Percentiles rank a stretch among this genome's conserved stretches.
Conservation (phyloP, 2,329 filamentous ascomycete genomes). For the Calycina herbarum region DNA sequence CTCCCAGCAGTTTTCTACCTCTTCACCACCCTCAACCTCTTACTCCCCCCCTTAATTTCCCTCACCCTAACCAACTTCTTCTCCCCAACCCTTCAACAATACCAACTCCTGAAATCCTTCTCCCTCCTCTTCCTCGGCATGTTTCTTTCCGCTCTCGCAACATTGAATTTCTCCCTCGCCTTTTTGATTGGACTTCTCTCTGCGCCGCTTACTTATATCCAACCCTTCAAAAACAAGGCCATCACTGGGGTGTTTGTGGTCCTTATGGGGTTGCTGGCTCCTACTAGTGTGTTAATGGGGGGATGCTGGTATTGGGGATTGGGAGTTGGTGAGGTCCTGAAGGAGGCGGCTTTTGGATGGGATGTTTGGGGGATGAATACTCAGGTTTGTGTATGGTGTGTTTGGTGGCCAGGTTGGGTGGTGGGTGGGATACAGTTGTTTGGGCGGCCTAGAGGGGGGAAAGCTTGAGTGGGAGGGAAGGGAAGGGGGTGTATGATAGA, state of each 20-base stretch:
- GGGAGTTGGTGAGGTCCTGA: slow-evolving; percentile 59
- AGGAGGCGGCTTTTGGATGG: slow-evolving; percentile 81
- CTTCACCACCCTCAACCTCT: slow-evolving; percentile 56
- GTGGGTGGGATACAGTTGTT: slow-evolving; percentile 59
- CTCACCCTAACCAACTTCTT: slow-evolving; percentile 51
- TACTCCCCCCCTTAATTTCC: slow-evolving; percentile 59
- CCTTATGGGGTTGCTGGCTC: slow-evolving; percentile 61
- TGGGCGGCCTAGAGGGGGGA: slow-evolving; percentile 36
- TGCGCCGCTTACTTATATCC: slow-evolving; percentile 75
- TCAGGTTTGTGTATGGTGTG: slow-evolving; percentile 84
- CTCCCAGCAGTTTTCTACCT: slow-evolving; percentile 58
- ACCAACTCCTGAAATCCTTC: slow-evolving; percentile 81
- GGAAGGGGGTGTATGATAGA: not conserved
- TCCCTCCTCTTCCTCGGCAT: slow-evolving; percentile 90
- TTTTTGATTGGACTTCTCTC: slow-evolving; percentile 81
- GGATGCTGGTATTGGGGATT: slow-evolving; percentile 49
- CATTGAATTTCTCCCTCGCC: slow-evolving; percentile 90
- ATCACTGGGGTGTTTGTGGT: slow-evolving; percentile 46
- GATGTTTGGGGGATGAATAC: slow-evolving; percentile 88
- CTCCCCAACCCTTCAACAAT: slow-evolving; percentile 65
- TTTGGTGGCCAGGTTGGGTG: slow-evolving; percentile 95
- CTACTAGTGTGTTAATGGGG: slow-evolving; percentile 54
- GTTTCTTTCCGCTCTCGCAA: slow-evolving; percentile 88
- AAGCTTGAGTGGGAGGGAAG: not conserved
- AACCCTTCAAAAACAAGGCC: slow-evolving; percentile 46